These are phyloP conservation scores for Vinca minor DNA, from an alignment of 257 asterid genomes.

Conservation along the genomic window DNA sequence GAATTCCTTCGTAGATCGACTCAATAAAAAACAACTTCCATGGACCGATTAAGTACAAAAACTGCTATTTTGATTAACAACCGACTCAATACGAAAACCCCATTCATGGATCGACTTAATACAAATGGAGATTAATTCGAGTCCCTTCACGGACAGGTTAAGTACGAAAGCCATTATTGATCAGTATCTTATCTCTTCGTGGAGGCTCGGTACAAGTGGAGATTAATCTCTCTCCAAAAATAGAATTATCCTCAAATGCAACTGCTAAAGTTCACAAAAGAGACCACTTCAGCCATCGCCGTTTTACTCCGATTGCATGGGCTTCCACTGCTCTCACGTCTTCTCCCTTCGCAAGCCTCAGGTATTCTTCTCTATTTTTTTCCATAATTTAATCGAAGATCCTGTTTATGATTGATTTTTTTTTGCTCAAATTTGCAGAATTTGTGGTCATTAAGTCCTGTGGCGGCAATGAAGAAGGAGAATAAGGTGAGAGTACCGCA, in stretches of 20 bases:
- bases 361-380: background rate
- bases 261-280: background rate
- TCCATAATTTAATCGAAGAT: background rate
- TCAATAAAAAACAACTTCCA: no score
- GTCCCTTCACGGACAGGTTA: no score
- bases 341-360: slow-evolving; percentile 13
- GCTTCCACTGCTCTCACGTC: slow-evolving; percentile 3
- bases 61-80: no score
- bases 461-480: slow-evolving; percentile 38
- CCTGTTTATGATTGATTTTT: background rate
- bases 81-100: no score
- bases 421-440: slow-evolving; percentile 1
- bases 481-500: slow-evolving; percentile 55
- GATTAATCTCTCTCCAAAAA: no score
- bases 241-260: background rate
- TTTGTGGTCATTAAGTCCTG: slow-evolving; percentile 6
- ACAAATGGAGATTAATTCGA: no score
- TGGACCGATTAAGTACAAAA: no score
- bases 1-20: no score
- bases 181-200: no score
- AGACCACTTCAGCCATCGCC: background rate
- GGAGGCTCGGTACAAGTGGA: no score
- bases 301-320: slow-evolving; percentile 4
- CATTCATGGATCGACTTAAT: no score
- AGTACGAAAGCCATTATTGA: no score